These are phyloP conservation scores for Castanea mollissima DNA, from an alignment of 306 rosid species.

Conservation along the genomic window DNA sequence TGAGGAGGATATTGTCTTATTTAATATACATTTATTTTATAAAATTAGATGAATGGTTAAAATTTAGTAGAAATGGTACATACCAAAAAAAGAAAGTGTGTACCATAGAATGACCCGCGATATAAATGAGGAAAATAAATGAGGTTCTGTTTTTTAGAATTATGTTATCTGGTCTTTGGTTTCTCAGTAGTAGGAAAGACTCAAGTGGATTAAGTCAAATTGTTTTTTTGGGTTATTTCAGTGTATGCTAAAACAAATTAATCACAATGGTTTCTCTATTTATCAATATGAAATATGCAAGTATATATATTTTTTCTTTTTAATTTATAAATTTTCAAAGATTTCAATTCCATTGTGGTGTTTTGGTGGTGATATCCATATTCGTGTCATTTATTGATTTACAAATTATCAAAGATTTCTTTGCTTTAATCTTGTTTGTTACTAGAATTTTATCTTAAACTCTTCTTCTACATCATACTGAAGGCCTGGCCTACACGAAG, in stretches of 20 bases:
- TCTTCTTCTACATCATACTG: too few relatives aligned
- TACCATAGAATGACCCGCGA: too few relatives aligned
- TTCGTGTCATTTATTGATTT: not conserved
- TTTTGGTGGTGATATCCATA: not conserved
- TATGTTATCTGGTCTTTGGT: not conserved
- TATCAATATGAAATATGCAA: not conserved
- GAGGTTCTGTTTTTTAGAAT: not conserved
- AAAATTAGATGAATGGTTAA: too few relatives aligned
- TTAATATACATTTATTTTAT: too few relatives aligned
- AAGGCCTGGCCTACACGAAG: too few relatives aligned
- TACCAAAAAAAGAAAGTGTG: too few relatives aligned
- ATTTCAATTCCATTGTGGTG: not conserved
- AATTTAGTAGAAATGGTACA: too few relatives aligned
- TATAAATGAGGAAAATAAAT: not conserved
- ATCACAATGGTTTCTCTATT: not conserved
- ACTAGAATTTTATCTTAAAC: too few relatives aligned
- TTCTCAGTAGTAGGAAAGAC: not conserved
- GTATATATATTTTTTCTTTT: not conserved
- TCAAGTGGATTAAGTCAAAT: not conserved
- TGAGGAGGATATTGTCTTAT: too few relatives aligned
- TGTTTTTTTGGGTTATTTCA: not conserved
- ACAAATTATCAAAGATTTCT: too few relatives aligned
- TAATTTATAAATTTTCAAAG: not conserved
- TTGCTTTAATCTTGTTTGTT: too few relatives aligned
- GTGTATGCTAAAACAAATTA: not conserved